Percentiles rank a stretch among this genome's conserved stretches.
Conservation (phyloP, 352 stramenopile species). For the Phytophthora europaea region DNA sequence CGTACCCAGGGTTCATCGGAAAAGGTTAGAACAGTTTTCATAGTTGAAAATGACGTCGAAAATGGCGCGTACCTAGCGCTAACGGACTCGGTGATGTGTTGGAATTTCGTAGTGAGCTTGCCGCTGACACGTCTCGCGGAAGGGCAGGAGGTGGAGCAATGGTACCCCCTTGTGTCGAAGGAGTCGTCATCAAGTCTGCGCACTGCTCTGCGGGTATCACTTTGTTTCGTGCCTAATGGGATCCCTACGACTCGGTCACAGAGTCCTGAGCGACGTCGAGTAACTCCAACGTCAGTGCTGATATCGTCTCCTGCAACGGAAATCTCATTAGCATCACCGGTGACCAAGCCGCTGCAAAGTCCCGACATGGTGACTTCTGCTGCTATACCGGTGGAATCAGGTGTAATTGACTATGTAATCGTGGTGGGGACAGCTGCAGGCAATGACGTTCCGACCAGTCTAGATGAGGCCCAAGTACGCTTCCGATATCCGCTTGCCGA, state of each 20-base stretch:
- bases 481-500: conserved; percentile 73
- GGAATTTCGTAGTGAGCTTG: conserved; percentile 39
- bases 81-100: neutral
- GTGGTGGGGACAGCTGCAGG: conserved; percentile 53
- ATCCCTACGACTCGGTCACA: conserved; percentile 13
- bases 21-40: conserved; percentile 54
- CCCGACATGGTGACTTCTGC: conserved; percentile 5
- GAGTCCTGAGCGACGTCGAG: conserved; percentile 28
- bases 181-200: conserved; percentile 59
- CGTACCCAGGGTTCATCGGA: conserved; percentile 73
- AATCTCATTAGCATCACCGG: conserved; percentile 4
- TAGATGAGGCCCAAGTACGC: conserved; percentile 66
- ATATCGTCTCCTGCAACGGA: conserved; percentile 41
- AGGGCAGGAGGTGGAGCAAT: conserved; percentile 87
- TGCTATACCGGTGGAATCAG: conserved; percentile 56
- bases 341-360: conserved; percentile 37
- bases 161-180: conserved; percentile 75
- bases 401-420: conserved; percentile 85
- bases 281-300: conserved; percentile 33
- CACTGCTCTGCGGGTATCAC: conserved; percentile 72
- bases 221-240: conserved; percentile 72
- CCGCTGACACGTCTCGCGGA: conserved; percentile 73
- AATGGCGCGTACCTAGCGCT: neutral
- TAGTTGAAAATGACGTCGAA: too few species aligned
- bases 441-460: conserved; percentile 1